Evolutionary conservation across 352 stramenopile genomes (phyloP), one percentile per base, ranked within the genome.

Genomic region (Thalassiosira livingstoniorum): DNA sequence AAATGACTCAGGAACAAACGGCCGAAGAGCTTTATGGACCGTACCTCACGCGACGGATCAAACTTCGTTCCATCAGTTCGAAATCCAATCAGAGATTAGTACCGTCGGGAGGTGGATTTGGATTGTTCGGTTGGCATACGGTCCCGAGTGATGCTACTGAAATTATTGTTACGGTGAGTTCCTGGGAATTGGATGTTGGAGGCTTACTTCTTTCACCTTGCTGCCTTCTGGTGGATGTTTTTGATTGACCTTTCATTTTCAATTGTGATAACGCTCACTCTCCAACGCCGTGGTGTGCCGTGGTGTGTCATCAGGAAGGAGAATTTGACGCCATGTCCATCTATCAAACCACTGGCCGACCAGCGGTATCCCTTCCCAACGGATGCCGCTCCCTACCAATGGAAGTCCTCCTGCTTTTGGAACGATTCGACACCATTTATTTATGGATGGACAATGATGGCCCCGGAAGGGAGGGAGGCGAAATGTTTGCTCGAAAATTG

Each of bases 381-480:
- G 98, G 98, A 47, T 98, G 96, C 78, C 94, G 97, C 55, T 98
- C 95, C 35, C 92, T 99, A 23, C 97, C 97, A 2, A 92, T 96
- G 4, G 97, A 97, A 53, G 90, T 99, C 15, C 80, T 99, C 32
- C 96, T 97, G 27, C 85, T 99, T 76, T 90, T 99, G 25, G 97
- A 99, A 88, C 91, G 93, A 3, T 99, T 99, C 83, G 94, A 98
- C 74, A 97, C 95, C 43, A 97, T 99, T 47, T 98, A 98, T 88
- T 84, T 99, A 27, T 99, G 97, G 97, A 98, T 99, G 96, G 98
- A 99, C 89, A 97, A 98, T 72, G 98, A 99, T 86, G 90, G 90
- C 10, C 94, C 97, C 0, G 97, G 97, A 13, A 91, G 97, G 82
- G 96, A 97, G 43, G 98, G 97, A 66, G 95, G 98, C 2, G 95